phyloP scores from a whole-genome alignment of 2,329 filamentous ascomycete genomes.

The Didymella exigua region DNA sequence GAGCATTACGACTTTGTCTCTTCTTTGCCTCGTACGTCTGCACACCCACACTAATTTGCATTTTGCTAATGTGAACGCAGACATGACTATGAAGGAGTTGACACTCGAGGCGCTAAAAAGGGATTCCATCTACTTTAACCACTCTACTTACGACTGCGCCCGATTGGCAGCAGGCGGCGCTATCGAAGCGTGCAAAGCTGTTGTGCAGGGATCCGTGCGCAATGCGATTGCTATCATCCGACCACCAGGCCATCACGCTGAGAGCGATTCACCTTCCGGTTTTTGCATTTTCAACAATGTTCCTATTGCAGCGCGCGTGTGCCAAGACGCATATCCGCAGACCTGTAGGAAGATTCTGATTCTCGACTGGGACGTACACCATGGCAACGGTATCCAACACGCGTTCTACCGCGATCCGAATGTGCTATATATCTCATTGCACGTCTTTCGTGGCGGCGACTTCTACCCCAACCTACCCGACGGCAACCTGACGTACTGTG shows the following conservation, averaged over 20 bases:
- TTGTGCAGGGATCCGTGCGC: slow-evolving; percentile 81
- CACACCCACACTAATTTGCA: slow-evolving; percentile 6
- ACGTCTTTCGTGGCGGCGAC: slow-evolving; percentile 80
- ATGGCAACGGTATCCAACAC: slow-evolving; percentile 92
- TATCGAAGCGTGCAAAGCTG: slow-evolving; percentile 94
- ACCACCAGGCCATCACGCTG: slow-evolving; percentile 93
- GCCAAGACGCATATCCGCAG: slow-evolving; percentile 79
- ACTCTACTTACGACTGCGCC: slow-evolving; percentile 79
- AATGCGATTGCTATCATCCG: slow-evolving; percentile 96
- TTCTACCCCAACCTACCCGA: slow-evolving; percentile 78
- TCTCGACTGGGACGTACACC: slow-evolving; percentile 83
- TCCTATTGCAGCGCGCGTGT: slow-evolving; percentile 86
- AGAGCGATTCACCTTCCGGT: slow-evolving; percentile 82
- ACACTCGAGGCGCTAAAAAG: slow-evolving; percentile 61
- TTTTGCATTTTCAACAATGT: slow-evolving; percentile 99
- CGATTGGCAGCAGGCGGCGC: slow-evolving; percentile 87
- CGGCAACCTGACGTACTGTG: slow-evolving; percentile 65
- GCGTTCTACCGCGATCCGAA: slow-evolving; percentile 96
- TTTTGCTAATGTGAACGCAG: slow-evolving; percentile 24
- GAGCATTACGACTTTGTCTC: slow-evolving; percentile 81
- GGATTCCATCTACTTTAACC: slow-evolving; percentile 65
- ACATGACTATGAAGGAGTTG: slow-evolving; percentile 61
- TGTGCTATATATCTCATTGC: slow-evolving; percentile 91
- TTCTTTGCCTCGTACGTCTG: slow-evolving; percentile 53
- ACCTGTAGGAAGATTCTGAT: slow-evolving; percentile 87